These are phyloP conservation scores for Aspergillus hiratsukae DNA, from an alignment of 2,329 filamentous ascomycete species.

Conservation along the genomic window DNA sequence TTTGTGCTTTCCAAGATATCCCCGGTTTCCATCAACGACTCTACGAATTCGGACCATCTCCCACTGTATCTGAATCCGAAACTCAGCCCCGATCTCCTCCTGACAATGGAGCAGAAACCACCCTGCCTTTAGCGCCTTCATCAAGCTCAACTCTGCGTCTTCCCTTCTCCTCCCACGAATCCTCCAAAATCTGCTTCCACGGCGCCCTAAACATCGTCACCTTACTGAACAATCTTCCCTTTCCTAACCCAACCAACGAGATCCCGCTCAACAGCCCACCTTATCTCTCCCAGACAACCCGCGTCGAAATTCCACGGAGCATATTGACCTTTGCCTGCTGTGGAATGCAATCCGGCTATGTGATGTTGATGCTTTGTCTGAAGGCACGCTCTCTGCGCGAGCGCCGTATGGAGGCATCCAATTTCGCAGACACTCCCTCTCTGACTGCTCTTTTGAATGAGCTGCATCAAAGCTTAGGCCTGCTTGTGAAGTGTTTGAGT, in stretches of 20 bases:
- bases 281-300: slow-evolving; percentile 1
- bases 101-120: neutral
- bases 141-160: slow-evolving; percentile 2
- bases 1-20: slow-evolving; percentile 25
- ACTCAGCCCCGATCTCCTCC: neutral
- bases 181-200: slow-evolving; percentile 24
- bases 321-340: slow-evolving; percentile 27
- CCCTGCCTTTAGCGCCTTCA: neutral
- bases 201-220: slow-evolving; percentile 24
- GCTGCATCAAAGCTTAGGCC: slow-evolving; percentile 16
- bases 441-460: slow-evolving; percentile 16
- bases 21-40: slow-evolving; percentile 20
- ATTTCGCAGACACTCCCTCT: neutral
- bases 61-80: neutral
- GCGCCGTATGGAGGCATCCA: neutral
- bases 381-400: slow-evolving; percentile 10
- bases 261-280: slow-evolving; percentile 2
- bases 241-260: slow-evolving; percentile 14
- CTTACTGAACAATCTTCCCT: slow-evolving; percentile 22
- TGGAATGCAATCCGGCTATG: slow-evolving; percentile 22
- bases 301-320: slow-evolving; percentile 18
- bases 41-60: slow-evolving; percentile 16
- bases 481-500: slow-evolving; percentile 12
- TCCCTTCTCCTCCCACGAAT: slow-evolving; percentile 22
- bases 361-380: slow-evolving; percentile 24